phyloP scores from a whole-genome alignment of 805 yeast species.

The Candida piceae region DNA sequence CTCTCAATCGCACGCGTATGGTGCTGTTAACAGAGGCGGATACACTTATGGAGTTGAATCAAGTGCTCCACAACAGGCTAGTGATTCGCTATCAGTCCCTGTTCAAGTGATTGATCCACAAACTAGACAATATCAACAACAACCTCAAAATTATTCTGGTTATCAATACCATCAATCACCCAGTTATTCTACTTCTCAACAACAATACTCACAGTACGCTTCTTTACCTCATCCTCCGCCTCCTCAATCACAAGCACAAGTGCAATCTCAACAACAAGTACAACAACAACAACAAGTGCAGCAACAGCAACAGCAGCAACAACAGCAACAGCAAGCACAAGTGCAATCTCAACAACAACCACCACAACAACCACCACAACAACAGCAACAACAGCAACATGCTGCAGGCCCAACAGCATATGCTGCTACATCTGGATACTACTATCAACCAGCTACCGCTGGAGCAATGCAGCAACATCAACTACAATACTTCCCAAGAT shows the following conservation, averaged over 20 bases:
- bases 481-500: no score
- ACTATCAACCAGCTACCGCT: conserved; percentile 17
- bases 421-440: conserved; percentile 11
- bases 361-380: conserved; percentile 17
- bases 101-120: no score
- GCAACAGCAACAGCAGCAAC: no score
- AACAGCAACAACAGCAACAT: conserved; percentile 15
- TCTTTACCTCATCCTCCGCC: conserved; percentile 13
- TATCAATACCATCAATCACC: conserved; percentile 12
- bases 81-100: no score
- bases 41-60: no score
- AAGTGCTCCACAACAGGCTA: no score
- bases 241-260: conserved; percentile 11
- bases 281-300: no score
- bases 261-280: conserved; percentile 6
- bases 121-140: no score
- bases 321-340: conserved; percentile 9
- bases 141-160: no score
- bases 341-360: conserved; percentile 13
- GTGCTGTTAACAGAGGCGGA: no score
- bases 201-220: conserved; percentile 17
- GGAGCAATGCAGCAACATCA: no score
- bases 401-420: conserved; percentile 13
- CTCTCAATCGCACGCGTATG: no score
- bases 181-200: conserved; percentile 17